phyloP scores from a whole-genome alignment of 1,284 basidiomycete species.

The Acaromyces ingoldii region DNA sequence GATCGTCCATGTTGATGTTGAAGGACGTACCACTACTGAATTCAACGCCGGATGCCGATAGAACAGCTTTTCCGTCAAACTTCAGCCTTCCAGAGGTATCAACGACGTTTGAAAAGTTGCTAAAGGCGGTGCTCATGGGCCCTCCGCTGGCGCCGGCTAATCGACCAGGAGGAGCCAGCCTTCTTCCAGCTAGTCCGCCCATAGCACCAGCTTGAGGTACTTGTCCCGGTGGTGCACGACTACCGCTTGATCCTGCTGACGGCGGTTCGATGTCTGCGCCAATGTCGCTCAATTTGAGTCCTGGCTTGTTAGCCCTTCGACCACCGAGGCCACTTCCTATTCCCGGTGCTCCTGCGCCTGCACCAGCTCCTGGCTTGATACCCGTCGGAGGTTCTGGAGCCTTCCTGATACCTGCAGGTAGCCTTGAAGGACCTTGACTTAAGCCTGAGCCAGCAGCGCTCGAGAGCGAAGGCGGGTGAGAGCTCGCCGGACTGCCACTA shows the following conservation, averaged over 20 bases:
- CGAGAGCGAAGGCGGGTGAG: neutral
- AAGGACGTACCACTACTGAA: slow-evolving; percentile 90
- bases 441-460: too few relatives aligned
- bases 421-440: too few relatives aligned
- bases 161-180: slow-evolving; percentile 55
- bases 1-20: slow-evolving; percentile 91
- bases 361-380: too few relatives aligned
- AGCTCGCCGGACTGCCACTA: slow-evolving; percentile 23
- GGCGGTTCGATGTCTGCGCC: slow-evolving; percentile 10
- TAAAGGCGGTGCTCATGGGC: slow-evolving; percentile 69
- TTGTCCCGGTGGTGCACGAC: slow-evolving; percentile 1
- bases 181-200: slow-evolving; percentile 13
- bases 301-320: slow-evolving; percentile 58
- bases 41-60: slow-evolving; percentile 88
- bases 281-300: slow-evolving; percentile 1
- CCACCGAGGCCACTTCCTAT: slow-evolving; percentile 54
- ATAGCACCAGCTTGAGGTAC: slow-evolving; percentile 9
- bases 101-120: slow-evolving; percentile 89
- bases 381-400: too few relatives aligned
- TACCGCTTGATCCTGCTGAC: neutral
- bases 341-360: neutral
- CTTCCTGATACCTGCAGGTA: too few relatives aligned
- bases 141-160: slow-evolving; percentile 53
- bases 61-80: slow-evolving; percentile 85
- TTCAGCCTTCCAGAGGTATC: slow-evolving; percentile 91